Percentiles rank a stretch among this genome's conserved stretches.
phyloP scores from a whole-genome alignment of 805 yeast species.

The Yamadazyma takamatsuzukensis region DNA sequence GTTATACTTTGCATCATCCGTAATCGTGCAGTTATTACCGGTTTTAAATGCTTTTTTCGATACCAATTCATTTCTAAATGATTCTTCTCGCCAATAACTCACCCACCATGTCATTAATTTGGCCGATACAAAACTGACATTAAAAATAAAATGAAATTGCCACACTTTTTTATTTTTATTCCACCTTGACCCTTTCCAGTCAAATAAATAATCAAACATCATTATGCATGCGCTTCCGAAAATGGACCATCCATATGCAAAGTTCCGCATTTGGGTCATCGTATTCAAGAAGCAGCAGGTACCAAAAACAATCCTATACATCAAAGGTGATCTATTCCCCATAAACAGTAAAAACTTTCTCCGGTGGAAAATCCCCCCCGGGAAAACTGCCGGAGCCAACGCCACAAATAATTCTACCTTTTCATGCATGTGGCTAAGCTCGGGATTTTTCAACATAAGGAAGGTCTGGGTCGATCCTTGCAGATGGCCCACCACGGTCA shows the following conservation, averaged over 20 bases:
- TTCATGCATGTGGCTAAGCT: conserved; percentile 34
- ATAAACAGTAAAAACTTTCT: conserved; percentile 61
- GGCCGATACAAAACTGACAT: conserved; percentile 80
- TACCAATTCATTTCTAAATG: conserved; percentile 37
- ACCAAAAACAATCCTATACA: conserved; percentile 63
- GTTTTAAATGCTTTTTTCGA: conserved; percentile 26
- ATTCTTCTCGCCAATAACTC: conserved; percentile 32
- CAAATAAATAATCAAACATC: conserved; percentile 83
- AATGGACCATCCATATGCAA: conserved; percentile 33
- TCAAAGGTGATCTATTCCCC: conserved; percentile 43
- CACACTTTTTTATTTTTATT: conserved; percentile 56
- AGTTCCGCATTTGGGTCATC: conserved; percentile 56
- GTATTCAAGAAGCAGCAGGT: conserved; percentile 72
- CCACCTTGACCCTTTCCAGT: conserved; percentile 81
- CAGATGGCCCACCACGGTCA: conserved; percentile 77
- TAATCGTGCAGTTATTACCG: conserved; percentile 22
- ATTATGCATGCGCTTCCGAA: conserved; percentile 68
- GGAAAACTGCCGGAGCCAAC: conserved; percentile 88
- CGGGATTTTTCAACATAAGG: conserved; percentile 52
- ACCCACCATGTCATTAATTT: conserved; percentile 94
- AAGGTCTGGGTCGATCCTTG: conserved; percentile 92
- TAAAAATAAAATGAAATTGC: conserved; percentile 74
- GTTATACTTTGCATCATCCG: conserved; percentile 15
- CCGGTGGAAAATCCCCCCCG: conserved; percentile 70
- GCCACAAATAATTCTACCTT: conserved; percentile 69